phyloP scores from a whole-genome alignment of 2,329 filamentous ascomycete genomes.

The Zymoseptoria ardabiliae region DNA sequence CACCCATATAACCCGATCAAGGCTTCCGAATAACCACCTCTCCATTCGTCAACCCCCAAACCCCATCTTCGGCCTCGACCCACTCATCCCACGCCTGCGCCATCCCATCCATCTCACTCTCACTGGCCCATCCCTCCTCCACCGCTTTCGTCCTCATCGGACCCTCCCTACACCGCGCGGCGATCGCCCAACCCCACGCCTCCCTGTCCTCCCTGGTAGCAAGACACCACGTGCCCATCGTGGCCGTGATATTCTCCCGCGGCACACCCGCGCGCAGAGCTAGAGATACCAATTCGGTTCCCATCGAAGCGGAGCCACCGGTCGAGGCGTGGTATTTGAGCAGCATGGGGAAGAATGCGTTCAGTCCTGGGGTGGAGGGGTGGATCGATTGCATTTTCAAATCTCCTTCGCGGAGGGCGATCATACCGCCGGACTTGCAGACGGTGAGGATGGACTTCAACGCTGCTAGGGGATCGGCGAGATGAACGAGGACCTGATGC shows the following conservation, averaged over 20 bases:
- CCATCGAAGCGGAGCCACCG: constrained; percentile 20
- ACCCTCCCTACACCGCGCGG: constrained; percentile 16
- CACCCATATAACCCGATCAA: neutral
- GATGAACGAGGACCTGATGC: constrained; percentile 53
- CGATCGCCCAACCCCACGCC: constrained; percentile 33
- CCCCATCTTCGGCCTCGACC: constrained; percentile 36
- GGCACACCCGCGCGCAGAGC: constrained; percentile 34
- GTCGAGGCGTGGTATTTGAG: constrained; percentile 26
- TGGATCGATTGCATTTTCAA: constrained; percentile 32
- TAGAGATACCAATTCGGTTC: constrained; percentile 24
- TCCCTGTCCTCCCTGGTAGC: constrained; percentile 31
- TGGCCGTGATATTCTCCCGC: constrained; percentile 33
- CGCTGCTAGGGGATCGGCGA: constrained; percentile 44
- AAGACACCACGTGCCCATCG: constrained; percentile 38
- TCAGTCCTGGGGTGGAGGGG: constrained; percentile 30
- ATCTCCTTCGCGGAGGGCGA: constrained; percentile 42
- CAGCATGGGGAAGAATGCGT: constrained; percentile 31
- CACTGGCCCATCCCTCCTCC: constrained; percentile 31
- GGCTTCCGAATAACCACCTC: constrained; percentile 30
- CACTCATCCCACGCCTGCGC: constrained; percentile 34
- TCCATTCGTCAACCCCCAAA: constrained; percentile 37
- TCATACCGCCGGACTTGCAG: constrained; percentile 45
- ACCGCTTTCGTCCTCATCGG: constrained; percentile 30
- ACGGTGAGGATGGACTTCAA: constrained; percentile 50
- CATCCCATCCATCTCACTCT: constrained; percentile 35